These are phyloP conservation scores for Suhomyces vadensis DNA, from an alignment of 805 yeast species.

Conservation along the genomic window DNA sequence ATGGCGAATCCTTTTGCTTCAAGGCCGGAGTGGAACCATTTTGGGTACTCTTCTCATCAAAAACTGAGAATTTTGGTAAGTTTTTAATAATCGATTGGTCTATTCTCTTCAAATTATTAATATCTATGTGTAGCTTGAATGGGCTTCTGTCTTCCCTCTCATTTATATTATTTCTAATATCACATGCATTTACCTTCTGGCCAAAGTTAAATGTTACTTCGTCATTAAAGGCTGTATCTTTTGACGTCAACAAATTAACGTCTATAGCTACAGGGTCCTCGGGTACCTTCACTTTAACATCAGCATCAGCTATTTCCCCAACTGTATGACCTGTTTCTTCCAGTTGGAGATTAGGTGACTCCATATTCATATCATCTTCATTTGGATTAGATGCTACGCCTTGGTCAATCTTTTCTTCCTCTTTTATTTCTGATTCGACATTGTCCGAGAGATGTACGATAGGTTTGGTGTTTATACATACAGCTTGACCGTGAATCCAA, in stretches of 20 bases:
- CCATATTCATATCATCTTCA: not conserved
- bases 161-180: not conserved
- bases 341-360: not conserved
- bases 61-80: conserved; percentile 50
- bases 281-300: not conserved
- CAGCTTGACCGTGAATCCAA: conserved; percentile 71
- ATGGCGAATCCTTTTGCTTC: conserved; percentile 30
- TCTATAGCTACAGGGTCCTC: conserved; percentile 5
- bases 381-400: too few species aligned
- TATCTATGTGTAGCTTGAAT: conserved; percentile 47
- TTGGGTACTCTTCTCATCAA: conserved; percentile 34
- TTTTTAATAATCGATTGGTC: conserved; percentile 51
- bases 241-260: not conserved
- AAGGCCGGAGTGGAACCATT: conserved; percentile 21
- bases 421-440: conserved; percentile 4
- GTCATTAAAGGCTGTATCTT: conserved; percentile 25
- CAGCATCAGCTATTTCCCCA: not conserved
- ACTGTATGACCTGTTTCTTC: conserved; percentile 3
- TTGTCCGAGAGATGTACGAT: conserved; percentile 28
- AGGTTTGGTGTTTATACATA: conserved; percentile 57
- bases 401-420: not conserved
- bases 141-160: conserved; percentile 25
- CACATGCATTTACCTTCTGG: conserved; percentile 3
- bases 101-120: conserved; percentile 43
- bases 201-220: conserved; percentile 23